Base-by-base conservation (phyloP, 257 asterid genomes). In the Ballota nigra region DNA sequence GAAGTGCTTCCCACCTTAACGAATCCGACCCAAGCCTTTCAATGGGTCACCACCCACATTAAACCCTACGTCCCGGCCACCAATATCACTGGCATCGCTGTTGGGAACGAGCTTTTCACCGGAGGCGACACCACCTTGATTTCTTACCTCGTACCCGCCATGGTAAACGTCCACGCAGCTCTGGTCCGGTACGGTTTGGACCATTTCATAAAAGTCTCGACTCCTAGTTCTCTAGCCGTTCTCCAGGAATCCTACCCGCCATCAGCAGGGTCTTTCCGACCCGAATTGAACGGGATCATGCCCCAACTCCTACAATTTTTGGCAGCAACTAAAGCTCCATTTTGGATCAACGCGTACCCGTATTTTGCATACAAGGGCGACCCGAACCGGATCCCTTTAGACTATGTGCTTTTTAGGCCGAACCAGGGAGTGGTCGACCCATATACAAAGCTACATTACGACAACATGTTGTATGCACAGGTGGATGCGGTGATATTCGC, bases 401-500 rank as follows among this genome's bases (percentile, higher is more conserved):
- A 86, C 55, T 91, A 91, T 15, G 92, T 74, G 22, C 51, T 91
- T 13, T 88, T 86, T 66, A 83, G 84, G 78, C 83, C 86, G 1
- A 87, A 75, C 34, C 18, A 71, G 3, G 97, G 96, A 7, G 80
- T 86, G 83, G 56, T 79, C 26, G 93, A 90, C 72, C 89, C 89
- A 1, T 76, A 85, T 68, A 91, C 92, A 0, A 79, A 77, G 20
- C 74, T 91, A 9, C 90, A 81, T 33, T 88, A 91, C 61, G 86
- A 86, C 75, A 85, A 86, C 70, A 88, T 86, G 97, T 19, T 91
- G 72, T 88, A 88, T 56, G 97, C 96, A n/a, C 97, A 91, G 74
- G 96, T 91, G 1, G 97, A 91, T 55, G 94, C 94, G 0, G 88
- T 85, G 6, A 69, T 82, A 40, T 85, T 81, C 4, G 97, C 97